Percentiles rank a stretch among this genome's conserved stretches.
Conservation (phyloP, 371 early-diverging fungal species). For the Chytridiales sp. region DNA sequence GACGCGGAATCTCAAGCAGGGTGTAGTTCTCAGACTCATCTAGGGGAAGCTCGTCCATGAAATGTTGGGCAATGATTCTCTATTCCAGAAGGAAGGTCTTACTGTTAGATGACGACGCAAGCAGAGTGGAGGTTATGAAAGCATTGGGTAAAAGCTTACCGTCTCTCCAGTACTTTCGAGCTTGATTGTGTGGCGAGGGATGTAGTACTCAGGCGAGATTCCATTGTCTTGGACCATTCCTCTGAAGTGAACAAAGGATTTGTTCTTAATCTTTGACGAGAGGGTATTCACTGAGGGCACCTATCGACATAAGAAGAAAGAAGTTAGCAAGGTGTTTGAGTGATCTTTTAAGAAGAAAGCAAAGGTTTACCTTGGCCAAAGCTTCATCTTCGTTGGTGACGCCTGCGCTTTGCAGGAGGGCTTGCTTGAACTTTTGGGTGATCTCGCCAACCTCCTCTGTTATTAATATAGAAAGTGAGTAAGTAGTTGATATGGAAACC, state of each 20-base stretch:
- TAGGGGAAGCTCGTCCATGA: background rate
- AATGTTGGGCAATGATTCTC: background rate
- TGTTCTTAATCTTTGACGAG: background rate
- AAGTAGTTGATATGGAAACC: too few relatives aligned
- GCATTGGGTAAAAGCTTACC: slow-evolving; percentile 1
- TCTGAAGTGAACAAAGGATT: slow-evolving; percentile 51
- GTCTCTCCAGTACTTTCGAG: slow-evolving; percentile 8
- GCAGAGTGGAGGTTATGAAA: background rate
- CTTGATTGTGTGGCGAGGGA: slow-evolving; percentile 2
- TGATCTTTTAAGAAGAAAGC: too few relatives aligned
- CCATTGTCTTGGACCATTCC: slow-evolving; percentile 66
- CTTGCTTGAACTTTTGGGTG: too few relatives aligned
- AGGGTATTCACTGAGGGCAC: too few relatives aligned
- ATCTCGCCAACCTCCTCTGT: too few relatives aligned
- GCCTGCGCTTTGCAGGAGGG: too few relatives aligned
- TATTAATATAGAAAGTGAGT: too few relatives aligned
- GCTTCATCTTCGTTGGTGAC: too few relatives aligned
- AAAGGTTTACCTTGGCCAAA: too few relatives aligned
- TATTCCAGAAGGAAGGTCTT: background rate
- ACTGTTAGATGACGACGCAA: background rate
- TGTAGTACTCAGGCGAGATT: slow-evolving; percentile 30
- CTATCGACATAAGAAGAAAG: too few relatives aligned
- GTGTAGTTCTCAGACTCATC: slow-evolving; percentile 7
- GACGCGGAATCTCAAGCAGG: slow-evolving; percentile 14
- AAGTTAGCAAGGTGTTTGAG: too few relatives aligned